These are phyloP conservation scores for Solanum stenotomum DNA, from an alignment of 257 asterid species.

Conservation along the genomic window DNA sequence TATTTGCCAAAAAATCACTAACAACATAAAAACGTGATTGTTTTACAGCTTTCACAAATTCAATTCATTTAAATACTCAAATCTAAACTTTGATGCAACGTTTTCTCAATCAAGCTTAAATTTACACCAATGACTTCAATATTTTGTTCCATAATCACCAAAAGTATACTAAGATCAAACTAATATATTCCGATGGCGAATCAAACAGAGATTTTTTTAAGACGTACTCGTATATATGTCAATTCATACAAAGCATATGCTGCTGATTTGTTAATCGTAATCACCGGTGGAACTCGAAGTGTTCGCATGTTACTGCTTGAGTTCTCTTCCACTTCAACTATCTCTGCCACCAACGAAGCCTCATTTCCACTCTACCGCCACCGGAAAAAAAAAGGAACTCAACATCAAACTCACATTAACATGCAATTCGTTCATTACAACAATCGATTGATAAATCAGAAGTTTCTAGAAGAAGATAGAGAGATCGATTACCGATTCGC, in stretches of 20 bases:
- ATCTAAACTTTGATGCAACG: neutral
- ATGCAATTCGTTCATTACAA: neutral
- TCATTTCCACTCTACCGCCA: slow-evolving; percentile 72
- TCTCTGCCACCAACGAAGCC: slow-evolving; percentile 90
- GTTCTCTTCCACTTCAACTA: slow-evolving; percentile 93
- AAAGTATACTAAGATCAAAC: neutral
- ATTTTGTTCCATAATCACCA: neutral
- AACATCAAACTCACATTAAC: neutral
- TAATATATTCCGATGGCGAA: neutral
- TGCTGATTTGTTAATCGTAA: slow-evolving; percentile 77
- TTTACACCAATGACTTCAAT: neutral
- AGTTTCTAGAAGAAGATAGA: neutral
- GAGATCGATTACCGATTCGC: slow-evolving; percentile 48
- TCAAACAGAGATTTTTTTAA: neutral
- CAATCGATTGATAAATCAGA: neutral
- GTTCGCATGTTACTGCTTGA: slow-evolving; percentile 69
- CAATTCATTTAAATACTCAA: neutral
- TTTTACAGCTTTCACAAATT: neutral
- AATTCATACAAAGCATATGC: slow-evolving; percentile 72
- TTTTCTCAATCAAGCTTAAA: neutral
- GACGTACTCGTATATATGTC: slow-evolving; percentile 71
- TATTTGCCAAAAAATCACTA: neutral
- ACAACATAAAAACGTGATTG: neutral
- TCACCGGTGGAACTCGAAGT: slow-evolving; percentile 67
- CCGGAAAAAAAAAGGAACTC: neutral